These are phyloP conservation scores for Cladosporium sp. DNA, from an alignment of 2,329 filamentous ascomycete species.

Conservation along the genomic window DNA sequence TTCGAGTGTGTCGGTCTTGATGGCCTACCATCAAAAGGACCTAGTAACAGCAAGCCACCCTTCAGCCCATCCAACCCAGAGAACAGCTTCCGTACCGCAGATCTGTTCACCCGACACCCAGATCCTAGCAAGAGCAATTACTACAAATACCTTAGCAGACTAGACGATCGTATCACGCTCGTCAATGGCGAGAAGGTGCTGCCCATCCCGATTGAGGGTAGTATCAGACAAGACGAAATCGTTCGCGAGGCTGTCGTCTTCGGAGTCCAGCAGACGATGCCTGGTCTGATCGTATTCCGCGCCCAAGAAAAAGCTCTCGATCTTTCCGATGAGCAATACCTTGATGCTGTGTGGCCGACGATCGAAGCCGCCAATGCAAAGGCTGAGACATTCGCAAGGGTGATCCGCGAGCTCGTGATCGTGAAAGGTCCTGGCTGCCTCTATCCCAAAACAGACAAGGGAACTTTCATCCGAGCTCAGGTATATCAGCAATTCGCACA, in stretches of 20 bases:
- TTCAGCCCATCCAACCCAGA: slow-evolving; percentile 33
- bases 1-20: slow-evolving; percentile 41
- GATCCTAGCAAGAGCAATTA: slow-evolving; percentile 41
- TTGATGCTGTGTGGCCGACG: slow-evolving; percentile 47
- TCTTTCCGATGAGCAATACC: slow-evolving; percentile 42
- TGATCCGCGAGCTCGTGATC: slow-evolving; percentile 51
- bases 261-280: slow-evolving; percentile 49
- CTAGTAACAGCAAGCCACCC: slow-evolving; percentile 38
- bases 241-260: slow-evolving; percentile 58
- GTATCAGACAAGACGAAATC: slow-evolving; percentile 48
- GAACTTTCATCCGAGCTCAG: slow-evolving; percentile 51
- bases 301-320: slow-evolving; percentile 42
- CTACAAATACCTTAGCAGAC: slow-evolving; percentile 46
- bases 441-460: slow-evolving; percentile 55
- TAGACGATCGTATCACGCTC: slow-evolving; percentile 46
- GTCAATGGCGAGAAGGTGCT: slow-evolving; percentile 50
- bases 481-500: slow-evolving; percentile 48
- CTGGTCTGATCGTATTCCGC: slow-evolving; percentile 51
- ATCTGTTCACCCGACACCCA: slow-evolving; percentile 40
- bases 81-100: slow-evolving; percentile 49
- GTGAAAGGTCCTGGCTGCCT: slow-evolving; percentile 42
- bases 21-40: slow-evolving; percentile 32
- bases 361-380: slow-evolving; percentile 49
- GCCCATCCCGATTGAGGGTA: slow-evolving; percentile 49
- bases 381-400: slow-evolving; percentile 50